Evolutionary conservation across 148 eudicot species (phyloP).

Genomic region (Pharnaceum exiguum): DNA sequence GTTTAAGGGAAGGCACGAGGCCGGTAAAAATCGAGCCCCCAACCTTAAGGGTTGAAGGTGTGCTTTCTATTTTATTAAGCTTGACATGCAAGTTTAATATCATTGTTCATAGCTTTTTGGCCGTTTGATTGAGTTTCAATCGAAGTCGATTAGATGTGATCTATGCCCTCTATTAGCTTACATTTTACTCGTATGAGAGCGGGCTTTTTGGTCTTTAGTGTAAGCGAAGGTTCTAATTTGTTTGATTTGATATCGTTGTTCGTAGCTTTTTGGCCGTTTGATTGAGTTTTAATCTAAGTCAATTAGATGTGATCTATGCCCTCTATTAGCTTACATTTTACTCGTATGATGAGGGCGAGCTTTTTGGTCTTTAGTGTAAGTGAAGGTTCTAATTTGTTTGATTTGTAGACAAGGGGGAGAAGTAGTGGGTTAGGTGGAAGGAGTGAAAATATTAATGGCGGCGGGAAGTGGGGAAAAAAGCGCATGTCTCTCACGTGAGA

Average conservation of each 20-base stretch:
- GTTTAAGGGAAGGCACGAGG: too few relatives aligned
- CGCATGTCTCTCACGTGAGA: slow-evolving; percentile 50
- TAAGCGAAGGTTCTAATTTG: neutral
- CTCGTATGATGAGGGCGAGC: neutral
- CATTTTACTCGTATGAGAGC: neutral
- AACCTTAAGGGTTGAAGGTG: too few relatives aligned
- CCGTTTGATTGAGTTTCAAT: slow-evolving; percentile 16
- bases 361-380: slow-evolving; percentile 2
- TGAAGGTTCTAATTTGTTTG: slow-evolving; percentile 7
- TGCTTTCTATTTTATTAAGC: neutral
- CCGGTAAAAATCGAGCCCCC: too few relatives aligned
- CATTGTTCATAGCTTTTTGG: neutral
- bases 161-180: slow-evolving; percentile 20
- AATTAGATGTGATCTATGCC: slow-evolving; percentile 24
- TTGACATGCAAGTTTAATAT: slow-evolving; percentile 12
- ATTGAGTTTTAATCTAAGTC: slow-evolving; percentile 16
- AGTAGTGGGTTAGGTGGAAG: neutral
- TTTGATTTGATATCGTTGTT: neutral
- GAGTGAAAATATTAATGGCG: slow-evolving; percentile 27
- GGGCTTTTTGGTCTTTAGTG: neutral
- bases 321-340: slow-evolving; percentile 13
- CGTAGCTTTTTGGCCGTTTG: neutral
- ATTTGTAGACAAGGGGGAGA: neutral
- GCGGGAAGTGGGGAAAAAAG: slow-evolving; percentile 23
- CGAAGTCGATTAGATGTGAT: slow-evolving; percentile 20